Evolutionary conservation across 78 protist species (phyloP), one percentile per base, ranked within the genome.

Genomic region (Isochrysis galbana): DNA sequence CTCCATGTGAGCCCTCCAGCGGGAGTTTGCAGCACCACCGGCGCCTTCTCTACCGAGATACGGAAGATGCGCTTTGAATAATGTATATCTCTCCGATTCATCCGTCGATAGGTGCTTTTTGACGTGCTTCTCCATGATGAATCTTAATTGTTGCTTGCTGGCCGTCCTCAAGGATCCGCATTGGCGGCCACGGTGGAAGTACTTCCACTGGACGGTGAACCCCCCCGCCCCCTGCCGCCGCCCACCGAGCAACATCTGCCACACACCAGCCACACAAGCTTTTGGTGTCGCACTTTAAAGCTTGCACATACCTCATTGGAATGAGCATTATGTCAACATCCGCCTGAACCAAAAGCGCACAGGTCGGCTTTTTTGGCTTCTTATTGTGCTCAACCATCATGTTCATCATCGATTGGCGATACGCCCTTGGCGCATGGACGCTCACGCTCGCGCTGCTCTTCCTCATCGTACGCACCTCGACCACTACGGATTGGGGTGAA

Each of bases 111-210:
- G 67, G 67, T 90, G 46, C 90, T 90, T 90, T 47, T 41, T 90
- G 55, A 2, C 67, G n/a, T 21, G 38, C 86, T 90, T 82, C 54
- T 32, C 80, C 34, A 26, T 34, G 32, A 46, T 90, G 48, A 55
- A 90, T 51, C 41, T 90, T 32, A 48, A n/a, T 29, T 90, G 92
- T 51, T 90, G 78, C 86, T 0, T 77, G 34, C 92, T 90, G 36
- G 46, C 2, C 86, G 1, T 39, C 29, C 42, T 70, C 82, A 90
- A 90, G 42, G 72, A n/a, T 14, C 92, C 92, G 34, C 10, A 32
- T 41, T 90, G 54, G 80, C 54, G 92, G 67, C 92, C 92, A 25
- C 36, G 61, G 29, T 90, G 5, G 32, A n/a, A 38, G 45, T 90
- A 70, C 86, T 90, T 55, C 54, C 77, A 90, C 54, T 70, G 83